phyloP scores from a whole-genome alignment of 805 yeast species.

The Zygosaccharomyces bisporus region DNA sequence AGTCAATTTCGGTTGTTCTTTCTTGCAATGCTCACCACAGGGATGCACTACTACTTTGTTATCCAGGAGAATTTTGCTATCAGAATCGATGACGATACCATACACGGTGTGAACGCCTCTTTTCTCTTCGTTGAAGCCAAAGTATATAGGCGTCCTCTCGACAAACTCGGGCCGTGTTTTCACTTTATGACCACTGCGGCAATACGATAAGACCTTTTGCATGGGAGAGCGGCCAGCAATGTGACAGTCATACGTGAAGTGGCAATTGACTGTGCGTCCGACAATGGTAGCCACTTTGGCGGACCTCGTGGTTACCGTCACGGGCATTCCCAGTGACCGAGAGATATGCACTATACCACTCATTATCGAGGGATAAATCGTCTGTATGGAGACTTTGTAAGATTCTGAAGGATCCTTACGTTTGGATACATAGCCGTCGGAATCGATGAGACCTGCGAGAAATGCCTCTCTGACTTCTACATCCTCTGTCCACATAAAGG shows the following conservation, averaged over 20 bases:
- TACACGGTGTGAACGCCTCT: constrained; percentile 21
- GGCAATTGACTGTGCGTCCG: constrained; percentile 26
- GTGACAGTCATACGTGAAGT: constrained; percentile 28
- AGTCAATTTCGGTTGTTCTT: constrained; percentile 21
- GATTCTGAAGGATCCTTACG: constrained; percentile 18
- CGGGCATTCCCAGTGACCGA: constrained; percentile 44
- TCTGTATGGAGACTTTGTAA: constrained; percentile 33
- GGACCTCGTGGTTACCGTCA: constrained; percentile 33
- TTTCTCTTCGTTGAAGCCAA: constrained; percentile 21
- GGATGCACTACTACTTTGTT: constrained; percentile 22
- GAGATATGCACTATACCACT: constrained; percentile 39
- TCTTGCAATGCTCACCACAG: constrained; percentile 19
- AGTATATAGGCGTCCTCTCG: constrained; percentile 23
- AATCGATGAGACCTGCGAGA: constrained; percentile 44
- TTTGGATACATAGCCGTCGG: constrained; percentile 36
- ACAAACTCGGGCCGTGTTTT: constrained; percentile 16
- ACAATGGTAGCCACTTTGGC: constrained; percentile 20
- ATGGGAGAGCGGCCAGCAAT: constrained; percentile 22
- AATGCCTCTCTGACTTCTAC: constrained; percentile 43
- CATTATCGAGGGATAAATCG: constrained; percentile 34
- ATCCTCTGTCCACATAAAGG: constrained; percentile 35
- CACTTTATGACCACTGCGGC: constrained; percentile 27
- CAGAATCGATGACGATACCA: constrained; percentile 20
- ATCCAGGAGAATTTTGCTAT: constrained; percentile 21
- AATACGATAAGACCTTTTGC: constrained; percentile 26